Conservation (phyloP, 2,329 filamentous ascomycete species). For the Neofusicoccum laricinum region DNA sequence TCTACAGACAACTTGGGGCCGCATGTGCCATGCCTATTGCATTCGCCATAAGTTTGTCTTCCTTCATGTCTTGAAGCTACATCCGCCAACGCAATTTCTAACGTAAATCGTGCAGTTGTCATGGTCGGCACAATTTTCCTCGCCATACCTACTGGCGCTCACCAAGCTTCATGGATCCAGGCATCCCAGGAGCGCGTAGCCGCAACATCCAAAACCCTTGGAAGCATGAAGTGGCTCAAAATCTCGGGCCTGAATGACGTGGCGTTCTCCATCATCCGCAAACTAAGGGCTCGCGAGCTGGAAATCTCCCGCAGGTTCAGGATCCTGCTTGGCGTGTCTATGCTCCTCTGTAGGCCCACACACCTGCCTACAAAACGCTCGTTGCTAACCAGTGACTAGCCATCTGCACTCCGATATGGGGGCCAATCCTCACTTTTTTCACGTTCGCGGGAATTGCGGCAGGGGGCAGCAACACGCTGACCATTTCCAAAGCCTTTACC, state of each 20-base stretch:
- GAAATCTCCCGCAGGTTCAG: constrained; percentile 41
- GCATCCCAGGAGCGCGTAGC: constrained; percentile 51
- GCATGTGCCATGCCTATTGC: constrained; percentile 46
- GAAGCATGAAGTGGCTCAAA: constrained; percentile 52
- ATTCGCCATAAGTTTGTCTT: constrained; percentile 33
- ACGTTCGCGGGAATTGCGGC: neutral
- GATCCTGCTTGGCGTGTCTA: constrained; percentile 41
- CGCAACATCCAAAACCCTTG: constrained; percentile 47
- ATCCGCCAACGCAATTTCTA: neutral
- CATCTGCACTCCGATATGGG: neutral
- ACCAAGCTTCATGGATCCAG: constrained; percentile 48
- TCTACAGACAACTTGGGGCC: constrained; percentile 41
- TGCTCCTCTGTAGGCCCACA: constrained; percentile 27
- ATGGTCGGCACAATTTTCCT: constrained; percentile 36
- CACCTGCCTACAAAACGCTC: neutral
- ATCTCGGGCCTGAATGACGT: constrained; percentile 47
- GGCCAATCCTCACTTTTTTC: neutral
- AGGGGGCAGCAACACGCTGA: neutral
- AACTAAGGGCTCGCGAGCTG: constrained; percentile 40
- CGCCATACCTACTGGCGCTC: constrained; percentile 35
- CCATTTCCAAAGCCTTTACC: neutral
- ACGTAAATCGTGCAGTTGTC: neutral
- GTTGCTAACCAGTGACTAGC: neutral
- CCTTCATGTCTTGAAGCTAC: neutral
- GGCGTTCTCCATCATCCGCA: constrained; percentile 38